Conservation (phyloP, 148 eudicot species). For the Nyssa sinensis region DNA sequence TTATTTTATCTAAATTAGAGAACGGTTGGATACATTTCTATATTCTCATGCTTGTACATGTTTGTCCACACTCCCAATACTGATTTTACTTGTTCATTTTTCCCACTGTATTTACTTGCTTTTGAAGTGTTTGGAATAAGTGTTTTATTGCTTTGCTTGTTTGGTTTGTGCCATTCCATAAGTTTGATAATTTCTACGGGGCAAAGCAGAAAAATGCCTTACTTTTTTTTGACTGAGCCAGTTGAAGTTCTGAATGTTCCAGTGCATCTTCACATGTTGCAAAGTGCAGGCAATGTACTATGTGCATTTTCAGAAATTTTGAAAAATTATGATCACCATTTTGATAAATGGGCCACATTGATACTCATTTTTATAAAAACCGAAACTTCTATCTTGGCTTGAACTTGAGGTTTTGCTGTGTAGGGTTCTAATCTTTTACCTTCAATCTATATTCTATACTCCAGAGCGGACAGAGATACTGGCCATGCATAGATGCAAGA, state of each 20-base stretch:
- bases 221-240: neutral
- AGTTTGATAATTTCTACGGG: neutral
- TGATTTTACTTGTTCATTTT: neutral
- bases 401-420: neutral
- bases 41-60: neutral
- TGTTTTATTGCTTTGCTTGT: neutral
- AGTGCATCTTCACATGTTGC: neutral
- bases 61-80: neutral
- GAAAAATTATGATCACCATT: neutral
- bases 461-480: neutral
- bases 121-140: neutral
- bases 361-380: neutral
- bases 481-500: constrained; percentile 7
- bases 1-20: neutral
- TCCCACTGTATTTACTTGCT: neutral
- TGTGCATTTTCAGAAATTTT: neutral
- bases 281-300: neutral
- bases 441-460: neutral
- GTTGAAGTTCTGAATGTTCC: neutral
- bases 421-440: neutral
- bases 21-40: neutral
- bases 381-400: neutral
- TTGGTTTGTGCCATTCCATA: neutral
- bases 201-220: neutral
- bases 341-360: neutral